A percentile compares a stretch with the other conserved stretches of the same genome.
Conservation (phyloP, 345 rosid species). For the Chamaenerion angustifolium region DNA sequence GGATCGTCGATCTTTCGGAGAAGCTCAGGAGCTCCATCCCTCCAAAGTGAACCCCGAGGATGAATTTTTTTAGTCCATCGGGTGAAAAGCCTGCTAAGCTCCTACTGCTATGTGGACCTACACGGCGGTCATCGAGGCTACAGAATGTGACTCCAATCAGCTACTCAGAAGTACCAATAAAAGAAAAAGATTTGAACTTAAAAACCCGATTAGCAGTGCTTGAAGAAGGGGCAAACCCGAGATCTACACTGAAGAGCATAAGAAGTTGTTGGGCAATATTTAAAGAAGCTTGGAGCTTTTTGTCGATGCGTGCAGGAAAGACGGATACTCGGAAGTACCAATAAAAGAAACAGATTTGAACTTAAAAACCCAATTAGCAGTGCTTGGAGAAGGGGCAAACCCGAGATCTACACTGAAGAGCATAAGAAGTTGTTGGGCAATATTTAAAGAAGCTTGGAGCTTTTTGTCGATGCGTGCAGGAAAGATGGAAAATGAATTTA, state of each 20-base stretch:
- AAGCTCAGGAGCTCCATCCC: conserved; percentile 32
- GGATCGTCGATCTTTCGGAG: conserved; percentile 52
- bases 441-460: conserved; percentile 62
- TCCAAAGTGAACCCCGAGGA: conserved; percentile 14
- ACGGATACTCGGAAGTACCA: conserved; percentile 42
- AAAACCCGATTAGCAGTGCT: conserved; percentile 14
- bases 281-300: conserved; percentile 59
- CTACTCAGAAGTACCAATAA: conserved; percentile 30
- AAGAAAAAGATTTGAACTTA: conserved; percentile 19
- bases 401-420: conserved; percentile 65
- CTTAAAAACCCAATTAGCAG: conserved; percentile 11
- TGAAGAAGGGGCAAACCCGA: conserved; percentile 49
- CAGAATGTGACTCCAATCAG: conserved; percentile 43
- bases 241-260: conserved; percentile 67
- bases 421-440: conserved; percentile 61
- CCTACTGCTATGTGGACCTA: conserved; percentile 17
- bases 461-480: conserved; percentile 68
- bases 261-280: conserved; percentile 59
- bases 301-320: conserved; percentile 60
- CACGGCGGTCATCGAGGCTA: conserved; percentile 71
- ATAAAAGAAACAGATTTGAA: conserved; percentile 18
- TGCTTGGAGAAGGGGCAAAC: conserved; percentile 37
- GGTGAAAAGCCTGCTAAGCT: conserved; percentile 8
- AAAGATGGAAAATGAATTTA: conserved; percentile 58
- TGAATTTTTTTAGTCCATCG: not conserved